Percentiles rank a stretch among this genome's conserved stretches.
Evolutionary conservation across 495 filamentous ascomycete genomes (phyloP).

Genomic region (Penicillium subrubescens): DNA sequence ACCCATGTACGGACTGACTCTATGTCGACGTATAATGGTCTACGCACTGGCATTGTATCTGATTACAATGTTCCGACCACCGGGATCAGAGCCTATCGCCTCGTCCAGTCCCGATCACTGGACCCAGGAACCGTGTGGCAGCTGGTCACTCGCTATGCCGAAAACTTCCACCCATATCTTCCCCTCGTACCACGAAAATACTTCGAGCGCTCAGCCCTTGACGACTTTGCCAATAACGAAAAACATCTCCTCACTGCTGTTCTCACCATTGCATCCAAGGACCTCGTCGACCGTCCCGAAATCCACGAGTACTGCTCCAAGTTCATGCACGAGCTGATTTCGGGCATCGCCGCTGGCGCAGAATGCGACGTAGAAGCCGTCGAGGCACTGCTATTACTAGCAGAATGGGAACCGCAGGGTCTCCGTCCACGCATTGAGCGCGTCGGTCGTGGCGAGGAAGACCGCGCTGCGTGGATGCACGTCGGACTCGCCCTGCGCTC

Average conservation of each 20-base stretch:
- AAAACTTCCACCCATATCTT: constrained; percentile 64
- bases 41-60: constrained; percentile 32
- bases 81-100: constrained; percentile 50
- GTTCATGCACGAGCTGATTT: constrained; percentile 65
- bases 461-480: constrained; percentile 70
- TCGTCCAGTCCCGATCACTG: constrained; percentile 53
- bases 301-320: constrained; percentile 62
- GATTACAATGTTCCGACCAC: constrained; percentile 32
- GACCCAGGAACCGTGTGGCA: constrained; percentile 51
- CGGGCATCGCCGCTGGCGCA: constrained; percentile 59
- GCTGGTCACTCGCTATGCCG: constrained; percentile 54
- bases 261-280: constrained; percentile 63
- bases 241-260: constrained; percentile 64
- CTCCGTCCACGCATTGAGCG: constrained; percentile 51
- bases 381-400: constrained; percentile 63
- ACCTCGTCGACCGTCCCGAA: constrained; percentile 56
- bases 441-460: constrained; percentile 65
- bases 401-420: constrained; percentile 66
- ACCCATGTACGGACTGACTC: constrained; percentile 28
- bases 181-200: constrained; percentile 59
- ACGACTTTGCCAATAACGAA: constrained; percentile 54
- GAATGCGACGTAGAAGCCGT: constrained; percentile 64
- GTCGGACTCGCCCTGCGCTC: constrained; percentile 63
- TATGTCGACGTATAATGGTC: constrained; percentile 31
- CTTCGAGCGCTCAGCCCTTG: constrained; percentile 51